A percentile compares a stretch with the other conserved stretches of the same genome.
phyloP scores from a whole-genome alignment of 306 rosid genomes.

The Clitoria ternatea region DNA sequence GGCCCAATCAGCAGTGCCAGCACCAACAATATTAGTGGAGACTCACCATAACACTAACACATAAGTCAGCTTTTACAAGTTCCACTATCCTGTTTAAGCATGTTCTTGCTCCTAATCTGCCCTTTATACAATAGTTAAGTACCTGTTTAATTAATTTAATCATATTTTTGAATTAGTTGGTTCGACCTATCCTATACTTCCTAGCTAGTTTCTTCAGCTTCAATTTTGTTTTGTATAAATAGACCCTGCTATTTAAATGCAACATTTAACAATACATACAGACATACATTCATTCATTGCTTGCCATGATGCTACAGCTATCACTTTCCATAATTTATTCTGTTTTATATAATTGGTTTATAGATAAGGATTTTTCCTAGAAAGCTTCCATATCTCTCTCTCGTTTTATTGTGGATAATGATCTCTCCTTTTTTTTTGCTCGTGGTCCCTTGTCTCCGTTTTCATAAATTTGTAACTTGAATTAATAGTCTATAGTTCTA shows the following conservation, averaged over 20 bases:
- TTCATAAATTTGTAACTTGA: conserved; percentile 20
- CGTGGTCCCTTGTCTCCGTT: conserved; percentile 11
- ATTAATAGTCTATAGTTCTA: too few relatives aligned
- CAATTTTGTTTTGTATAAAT: background rate
- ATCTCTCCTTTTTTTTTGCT: background rate
- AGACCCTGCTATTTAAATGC: conserved; percentile 5
- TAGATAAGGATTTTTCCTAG: conserved; percentile 27
- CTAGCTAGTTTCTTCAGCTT: background rate
- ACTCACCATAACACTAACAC: conserved; percentile 62
- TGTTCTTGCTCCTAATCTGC: conserved; percentile 19
- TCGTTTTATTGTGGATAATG: background rate
- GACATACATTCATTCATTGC: background rate
- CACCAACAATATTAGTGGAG: conserved; percentile 65
- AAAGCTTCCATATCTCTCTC: background rate
- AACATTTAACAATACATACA: background rate
- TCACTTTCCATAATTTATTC: conserved; percentile 21
- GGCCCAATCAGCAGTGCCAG: conserved; percentile 38
- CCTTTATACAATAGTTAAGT: conserved; percentile 24
- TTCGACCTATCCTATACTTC: conserved; percentile 1
- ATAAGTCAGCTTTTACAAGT: conserved; percentile 42
- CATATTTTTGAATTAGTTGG: conserved; percentile 11
- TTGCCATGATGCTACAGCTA: conserved; percentile 18
- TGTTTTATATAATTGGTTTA: background rate
- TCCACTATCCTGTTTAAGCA: conserved; percentile 27
- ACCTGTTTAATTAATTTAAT: conserved; percentile 13